Percentiles rank a stretch among this genome's conserved stretches.
Conservation (phyloP, 192 early-diverging fungal genomes). For the Podochytrium sp. region DNA sequence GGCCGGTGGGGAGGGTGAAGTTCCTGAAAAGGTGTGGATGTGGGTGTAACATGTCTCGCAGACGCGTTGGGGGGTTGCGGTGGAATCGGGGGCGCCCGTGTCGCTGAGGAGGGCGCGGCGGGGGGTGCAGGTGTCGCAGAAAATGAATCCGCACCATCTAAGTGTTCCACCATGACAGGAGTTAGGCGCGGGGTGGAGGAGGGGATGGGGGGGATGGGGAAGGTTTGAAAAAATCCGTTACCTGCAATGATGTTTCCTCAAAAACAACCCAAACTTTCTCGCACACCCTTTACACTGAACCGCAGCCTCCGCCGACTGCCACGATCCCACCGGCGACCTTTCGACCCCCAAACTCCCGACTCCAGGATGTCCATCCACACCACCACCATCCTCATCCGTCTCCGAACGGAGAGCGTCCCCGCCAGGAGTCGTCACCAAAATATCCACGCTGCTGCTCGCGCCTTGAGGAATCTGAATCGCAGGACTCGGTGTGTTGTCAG, state of each 20-base stretch:
- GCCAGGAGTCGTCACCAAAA: too few relatives aligned
- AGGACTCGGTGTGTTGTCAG: too few relatives aligned
- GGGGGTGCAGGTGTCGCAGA: conserved; percentile 80
- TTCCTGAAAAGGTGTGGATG: conserved; percentile 26
- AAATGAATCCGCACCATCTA: conserved; percentile 80
- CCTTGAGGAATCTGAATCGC: too few relatives aligned
- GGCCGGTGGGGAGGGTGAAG: not conserved
- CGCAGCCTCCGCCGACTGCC: conserved; percentile 80
- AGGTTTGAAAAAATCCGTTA: conserved; percentile 7
- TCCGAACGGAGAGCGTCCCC: too few relatives aligned
- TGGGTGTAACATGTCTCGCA: conserved; percentile 58
- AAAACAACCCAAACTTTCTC: conserved; percentile 72
- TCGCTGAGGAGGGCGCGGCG: conserved; percentile 42
- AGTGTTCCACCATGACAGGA: not conserved
- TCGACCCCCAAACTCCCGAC: not conserved
- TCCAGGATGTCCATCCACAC: too few relatives aligned
- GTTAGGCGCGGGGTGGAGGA: conserved; percentile 6
- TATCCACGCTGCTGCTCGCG: too few relatives aligned
- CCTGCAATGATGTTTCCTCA: conserved; percentile 90
- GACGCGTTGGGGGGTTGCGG: conserved; percentile 63
- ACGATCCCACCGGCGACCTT: conserved; percentile 34
- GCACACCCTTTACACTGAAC: conserved; percentile 70
- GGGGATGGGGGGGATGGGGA: not conserved
- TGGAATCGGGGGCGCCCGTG: conserved; percentile 49
- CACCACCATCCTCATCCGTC: too few relatives aligned